Evolutionary conservation across 306 rosid genomes (phyloP).

Genomic region (Acmispon strigosus): DNA sequence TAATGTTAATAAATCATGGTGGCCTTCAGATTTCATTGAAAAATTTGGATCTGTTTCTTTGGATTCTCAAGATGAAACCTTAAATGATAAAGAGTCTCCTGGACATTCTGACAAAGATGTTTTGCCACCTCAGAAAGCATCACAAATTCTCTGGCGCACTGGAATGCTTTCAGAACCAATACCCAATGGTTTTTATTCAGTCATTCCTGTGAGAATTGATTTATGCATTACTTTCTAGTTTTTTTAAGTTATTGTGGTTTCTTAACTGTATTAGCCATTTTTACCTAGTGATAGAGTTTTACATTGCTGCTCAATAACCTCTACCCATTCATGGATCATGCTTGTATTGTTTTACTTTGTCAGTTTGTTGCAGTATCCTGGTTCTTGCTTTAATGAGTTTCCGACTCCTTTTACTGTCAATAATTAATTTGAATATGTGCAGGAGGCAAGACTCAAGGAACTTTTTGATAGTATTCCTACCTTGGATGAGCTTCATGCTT

Average conservation of each 20-base stretch:
- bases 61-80: slow-evolving; percentile 64
- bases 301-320: neutral
- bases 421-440: slow-evolving; percentile 23
- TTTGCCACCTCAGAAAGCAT: slow-evolving; percentile 70
- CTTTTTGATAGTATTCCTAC: slow-evolving; percentile 77
- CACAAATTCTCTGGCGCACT: slow-evolving; percentile 83
- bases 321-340: slow-evolving; percentile 15
- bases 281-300: too few species aligned
- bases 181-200: slow-evolving; percentile 94
- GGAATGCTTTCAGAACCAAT: slow-evolving; percentile 88
- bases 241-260: too few species aligned
- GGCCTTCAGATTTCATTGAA: slow-evolving; percentile 88
- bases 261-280: too few species aligned
- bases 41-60: slow-evolving; percentile 83
- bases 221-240: slow-evolving; percentile 1
- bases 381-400: slow-evolving; percentile 11
- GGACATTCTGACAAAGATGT: slow-evolving; percentile 45
- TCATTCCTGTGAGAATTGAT: slow-evolving; percentile 64
- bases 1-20: slow-evolving; percentile 71
- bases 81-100: slow-evolving; percentile 51
- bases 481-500: slow-evolving; percentile 76
- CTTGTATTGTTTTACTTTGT: slow-evolving; percentile 6
- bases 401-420: neutral
- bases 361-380: neutral
- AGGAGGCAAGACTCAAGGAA: slow-evolving; percentile 90